Evolutionary conservation across 371 early-diverging fungal genomes (phyloP).

Genomic region (Apophysomyces trapeziformis): DNA sequence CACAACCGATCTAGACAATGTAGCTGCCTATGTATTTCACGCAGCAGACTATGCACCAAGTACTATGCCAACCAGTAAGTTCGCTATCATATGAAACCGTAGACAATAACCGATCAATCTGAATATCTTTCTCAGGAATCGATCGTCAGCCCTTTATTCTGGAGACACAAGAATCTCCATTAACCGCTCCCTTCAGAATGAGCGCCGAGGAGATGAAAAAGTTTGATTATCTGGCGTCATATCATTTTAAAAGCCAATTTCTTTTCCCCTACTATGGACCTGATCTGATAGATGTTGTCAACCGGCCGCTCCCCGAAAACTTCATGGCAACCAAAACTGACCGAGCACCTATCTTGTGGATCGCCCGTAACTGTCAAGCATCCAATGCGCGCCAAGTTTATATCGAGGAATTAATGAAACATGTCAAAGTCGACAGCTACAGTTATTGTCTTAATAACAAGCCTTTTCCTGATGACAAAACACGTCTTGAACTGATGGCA

Average conservation of each 20-base stretch:
- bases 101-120: background rate
- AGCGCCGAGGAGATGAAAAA: slow-evolving; percentile 25
- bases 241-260: slow-evolving; percentile 38
- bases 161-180: slow-evolving; percentile 42
- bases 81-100: background rate
- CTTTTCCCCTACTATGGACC: slow-evolving; percentile 42
- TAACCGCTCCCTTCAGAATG: slow-evolving; percentile 33
- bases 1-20: slow-evolving; percentile 21
- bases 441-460: slow-evolving; percentile 40
- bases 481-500: slow-evolving; percentile 27
- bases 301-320: slow-evolving; percentile 38
- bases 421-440: slow-evolving; percentile 41
- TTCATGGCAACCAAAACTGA: slow-evolving; percentile 37
- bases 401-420: slow-evolving; percentile 39
- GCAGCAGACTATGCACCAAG: slow-evolving; percentile 28
- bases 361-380: slow-evolving; percentile 43
- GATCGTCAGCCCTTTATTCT: slow-evolving; percentile 43
- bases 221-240: slow-evolving; percentile 44
- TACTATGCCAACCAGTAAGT: slow-evolving; percentile 31
- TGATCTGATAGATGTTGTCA: slow-evolving; percentile 35
- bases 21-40: slow-evolving; percentile 39
- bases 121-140: slow-evolving; percentile 17
- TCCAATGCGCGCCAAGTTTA: slow-evolving; percentile 42
- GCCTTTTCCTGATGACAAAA: slow-evolving; percentile 35
- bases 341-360: slow-evolving; percentile 44